These are phyloP conservation scores for Nelumbo lutea DNA, from an alignment of 164 flowering plant genomes.

Conservation along the genomic window DNA sequence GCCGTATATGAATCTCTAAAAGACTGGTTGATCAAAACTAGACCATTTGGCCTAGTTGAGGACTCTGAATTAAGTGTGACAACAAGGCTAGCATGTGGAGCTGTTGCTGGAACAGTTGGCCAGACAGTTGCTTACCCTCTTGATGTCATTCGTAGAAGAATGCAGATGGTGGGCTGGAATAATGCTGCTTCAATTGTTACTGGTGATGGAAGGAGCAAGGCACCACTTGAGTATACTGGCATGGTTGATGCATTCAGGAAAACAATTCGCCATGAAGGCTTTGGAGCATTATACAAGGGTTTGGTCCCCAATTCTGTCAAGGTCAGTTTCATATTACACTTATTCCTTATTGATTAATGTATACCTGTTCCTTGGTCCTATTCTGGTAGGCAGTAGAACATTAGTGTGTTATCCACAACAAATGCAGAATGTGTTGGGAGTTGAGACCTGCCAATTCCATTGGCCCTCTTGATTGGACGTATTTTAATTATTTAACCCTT, in stretches of 20 bases:
- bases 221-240: conserved; percentile 65
- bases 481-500: no score
- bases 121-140: conserved; percentile 98
- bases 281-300: conserved; percentile 93
- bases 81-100: conserved; percentile 92
- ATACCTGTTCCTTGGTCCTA: no score
- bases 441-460: no score
- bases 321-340: conserved; percentile 38
- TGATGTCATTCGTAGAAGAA: conserved; percentile 91
- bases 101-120: conserved; percentile 95
- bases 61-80: conserved; percentile 66
- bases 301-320: conserved; percentile 96
- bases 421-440: no score
- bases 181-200: conserved; percentile 77
- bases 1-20: conserved; percentile 94
- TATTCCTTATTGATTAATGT: no score
- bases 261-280: conserved; percentile 90
- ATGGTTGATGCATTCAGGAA: conserved; percentile 95
- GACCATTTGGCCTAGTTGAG: conserved; percentile 62
- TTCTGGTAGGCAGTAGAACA: no score
- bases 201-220: conserved; percentile 72
- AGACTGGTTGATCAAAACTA: conserved; percentile 68
- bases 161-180: conserved; percentile 99
- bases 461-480: no score
- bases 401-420: no score